Percentiles rank a stretch among this genome's conserved stretches.
Evolutionary conservation across 2,329 filamentous ascomycete genomes (phyloP).

Genomic region (Sporothrix protearum): DNA sequence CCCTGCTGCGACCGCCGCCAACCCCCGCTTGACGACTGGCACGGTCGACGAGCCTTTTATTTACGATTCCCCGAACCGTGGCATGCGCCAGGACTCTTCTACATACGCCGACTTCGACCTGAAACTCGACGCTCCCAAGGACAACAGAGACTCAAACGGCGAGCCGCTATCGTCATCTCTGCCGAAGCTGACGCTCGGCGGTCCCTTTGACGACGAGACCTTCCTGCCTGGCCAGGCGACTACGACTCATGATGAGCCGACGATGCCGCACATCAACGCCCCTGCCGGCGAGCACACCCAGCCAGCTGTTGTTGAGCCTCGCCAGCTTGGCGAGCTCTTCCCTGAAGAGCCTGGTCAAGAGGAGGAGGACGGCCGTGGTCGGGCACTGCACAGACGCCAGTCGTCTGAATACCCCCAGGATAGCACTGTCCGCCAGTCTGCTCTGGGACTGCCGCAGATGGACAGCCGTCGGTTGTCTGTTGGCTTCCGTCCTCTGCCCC

Average conservation of each 20-base stretch:
- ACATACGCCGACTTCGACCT: constrained; percentile 23
- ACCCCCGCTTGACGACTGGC: constrained; percentile 25
- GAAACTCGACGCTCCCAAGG: constrained; percentile 8
- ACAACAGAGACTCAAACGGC: background rate
- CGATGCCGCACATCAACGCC: constrained; percentile 4
- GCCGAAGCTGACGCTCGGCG: constrained; percentile 20
- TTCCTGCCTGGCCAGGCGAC: constrained; percentile 21
- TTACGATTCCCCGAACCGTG: constrained; percentile 26
- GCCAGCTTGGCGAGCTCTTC: constrained; percentile 24
- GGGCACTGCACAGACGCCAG: constrained; percentile 30
- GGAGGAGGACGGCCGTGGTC: constrained; percentile 28
- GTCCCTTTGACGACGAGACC: constrained; percentile 21
- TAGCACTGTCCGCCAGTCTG: constrained; percentile 29
- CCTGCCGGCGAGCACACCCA: constrained; percentile 12
- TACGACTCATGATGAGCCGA: background rate
- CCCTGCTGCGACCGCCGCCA: background rate
- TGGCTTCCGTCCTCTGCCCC: constrained; percentile 79
- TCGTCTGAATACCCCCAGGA: constrained; percentile 32
- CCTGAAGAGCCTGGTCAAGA: constrained; percentile 33
- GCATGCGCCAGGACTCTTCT: constrained; percentile 20
- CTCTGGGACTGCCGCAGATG: constrained; percentile 53
- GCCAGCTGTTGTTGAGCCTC: constrained; percentile 34
- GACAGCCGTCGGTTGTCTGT: constrained; percentile 61
- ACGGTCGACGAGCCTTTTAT: constrained; percentile 28
- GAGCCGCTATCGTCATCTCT: constrained; percentile 6